Percentiles rank a stretch among this genome's conserved stretches.
Conservation (phyloP, 2,329 filamentous ascomycete species). For the Colletotrichum truncatum region DNA sequence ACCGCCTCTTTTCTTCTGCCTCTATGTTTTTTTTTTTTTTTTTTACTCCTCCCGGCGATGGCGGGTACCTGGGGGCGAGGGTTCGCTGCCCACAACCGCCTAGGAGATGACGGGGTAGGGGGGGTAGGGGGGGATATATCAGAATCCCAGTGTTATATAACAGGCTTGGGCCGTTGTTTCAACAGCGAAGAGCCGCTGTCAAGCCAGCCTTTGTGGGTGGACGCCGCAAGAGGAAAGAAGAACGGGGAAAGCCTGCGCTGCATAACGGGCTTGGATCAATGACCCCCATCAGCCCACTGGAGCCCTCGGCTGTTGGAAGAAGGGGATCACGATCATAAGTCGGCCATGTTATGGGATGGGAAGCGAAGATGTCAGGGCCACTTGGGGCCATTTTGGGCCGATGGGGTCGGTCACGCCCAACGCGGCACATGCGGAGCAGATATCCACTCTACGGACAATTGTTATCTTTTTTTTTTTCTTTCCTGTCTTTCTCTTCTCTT, state of each 20-base stretch:
- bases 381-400: neutral
- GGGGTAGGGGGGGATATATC: constrained; percentile 18
- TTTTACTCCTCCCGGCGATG: too few species aligned
- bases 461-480: neutral
- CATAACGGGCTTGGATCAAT: neutral
- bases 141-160: constrained; percentile 21
- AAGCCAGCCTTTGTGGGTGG: constrained; percentile 2
- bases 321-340: constrained; percentile 16
- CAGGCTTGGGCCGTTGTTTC: constrained; percentile 21
- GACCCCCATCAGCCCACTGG: neutral
- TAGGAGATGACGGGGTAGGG: constrained; percentile 8
- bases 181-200: constrained; percentile 18
- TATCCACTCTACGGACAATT: constrained; percentile 8
- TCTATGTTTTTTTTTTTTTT: neutral
- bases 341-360: constrained; percentile 4
- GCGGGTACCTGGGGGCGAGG: constrained; percentile 6
- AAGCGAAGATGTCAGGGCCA: neutral
- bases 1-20: constrained; percentile 18
- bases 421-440: constrained; percentile 18
- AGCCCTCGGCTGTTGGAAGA: neutral
- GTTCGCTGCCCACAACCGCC: neutral
- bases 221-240: neutral
- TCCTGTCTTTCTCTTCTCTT: too few species aligned
- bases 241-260: neutral
- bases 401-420: constrained; percentile 9